Conservation (phyloP, 1,284 basidiomycete species). For the Xanthoconium separans region DNA sequence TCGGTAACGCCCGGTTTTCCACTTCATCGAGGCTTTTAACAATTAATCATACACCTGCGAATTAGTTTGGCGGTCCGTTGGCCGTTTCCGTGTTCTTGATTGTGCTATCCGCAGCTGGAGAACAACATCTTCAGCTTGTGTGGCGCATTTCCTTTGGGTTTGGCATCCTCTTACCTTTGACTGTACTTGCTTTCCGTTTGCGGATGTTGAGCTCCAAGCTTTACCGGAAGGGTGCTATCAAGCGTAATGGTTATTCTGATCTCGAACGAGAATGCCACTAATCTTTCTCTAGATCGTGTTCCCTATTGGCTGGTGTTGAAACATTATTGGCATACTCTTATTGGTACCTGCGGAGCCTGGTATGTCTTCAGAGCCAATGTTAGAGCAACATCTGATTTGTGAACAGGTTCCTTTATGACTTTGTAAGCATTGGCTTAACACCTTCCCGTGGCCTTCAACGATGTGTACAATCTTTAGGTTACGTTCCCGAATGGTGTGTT, state of each 20-base stretch:
- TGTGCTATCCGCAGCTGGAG: conserved; percentile 65
- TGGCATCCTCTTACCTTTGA: conserved; percentile 64
- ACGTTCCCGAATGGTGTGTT: conserved; percentile 75
- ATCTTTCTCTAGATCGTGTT: conserved; percentile 44
- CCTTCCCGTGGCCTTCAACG: not conserved
- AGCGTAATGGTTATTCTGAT: conserved; percentile 37
- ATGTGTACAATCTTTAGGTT: conserved; percentile 37
- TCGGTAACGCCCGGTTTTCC: conserved; percentile 34
- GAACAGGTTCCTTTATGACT: conserved; percentile 72
- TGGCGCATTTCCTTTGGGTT: conserved; percentile 80
- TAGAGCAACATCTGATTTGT: conserved; percentile 7
- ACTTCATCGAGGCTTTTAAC: not conserved
- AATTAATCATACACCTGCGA: conserved; percentile 12
- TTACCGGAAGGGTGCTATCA: conserved; percentile 66
- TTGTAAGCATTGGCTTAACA: conserved; percentile 39
- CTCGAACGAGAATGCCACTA: not conserved
- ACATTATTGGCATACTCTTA: conserved; percentile 67
- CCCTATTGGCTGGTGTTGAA: conserved; percentile 64
- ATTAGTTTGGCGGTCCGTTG: conserved; percentile 65
- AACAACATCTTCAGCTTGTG: conserved; percentile 63
- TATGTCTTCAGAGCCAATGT: conserved; percentile 26
- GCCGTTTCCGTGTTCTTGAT: conserved; percentile 73
- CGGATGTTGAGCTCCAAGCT: conserved; percentile 70
- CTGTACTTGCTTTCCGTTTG: conserved; percentile 72
- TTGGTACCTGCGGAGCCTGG: conserved; percentile 75